Evolutionary conservation across 164 flowering plant genomes (phyloP).

Genomic region (Santalum album): DNA sequence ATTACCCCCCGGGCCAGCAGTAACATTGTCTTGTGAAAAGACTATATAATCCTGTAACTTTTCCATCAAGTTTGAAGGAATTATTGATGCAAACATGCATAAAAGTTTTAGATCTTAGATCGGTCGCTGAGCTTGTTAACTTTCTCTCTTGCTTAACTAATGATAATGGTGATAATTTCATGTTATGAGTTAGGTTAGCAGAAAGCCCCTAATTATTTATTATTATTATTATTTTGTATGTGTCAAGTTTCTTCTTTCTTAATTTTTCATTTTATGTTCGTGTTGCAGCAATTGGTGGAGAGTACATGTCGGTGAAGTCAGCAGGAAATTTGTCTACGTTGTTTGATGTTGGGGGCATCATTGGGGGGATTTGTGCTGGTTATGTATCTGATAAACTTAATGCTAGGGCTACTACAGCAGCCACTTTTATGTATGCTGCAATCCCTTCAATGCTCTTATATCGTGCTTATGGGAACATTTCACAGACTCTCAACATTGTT

Average conservation of each 20-base stretch:
- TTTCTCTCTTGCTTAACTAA: too few relatives aligned
- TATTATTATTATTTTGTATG: too few relatives aligned
- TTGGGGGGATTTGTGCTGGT: slow-evolving; percentile 88
- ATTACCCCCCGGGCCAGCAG: too few relatives aligned
- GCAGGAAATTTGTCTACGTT: slow-evolving; percentile 88
- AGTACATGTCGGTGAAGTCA: slow-evolving; percentile 68
- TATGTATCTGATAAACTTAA: slow-evolving; percentile 69
- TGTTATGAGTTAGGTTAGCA: too few relatives aligned
- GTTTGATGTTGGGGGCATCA: slow-evolving; percentile 88
- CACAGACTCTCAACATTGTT: slow-evolving; percentile 41
- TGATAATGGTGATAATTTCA: too few relatives aligned
- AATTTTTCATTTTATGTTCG: background rate
- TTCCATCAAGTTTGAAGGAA: too few relatives aligned
- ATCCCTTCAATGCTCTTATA: slow-evolving; percentile 66
- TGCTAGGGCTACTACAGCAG: slow-evolving; percentile 85
- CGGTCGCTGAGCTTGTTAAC: too few relatives aligned
- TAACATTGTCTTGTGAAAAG: too few relatives aligned
- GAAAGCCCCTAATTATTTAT: too few relatives aligned
- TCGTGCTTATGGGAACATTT: slow-evolving; percentile 48
- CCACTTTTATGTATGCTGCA: slow-evolving; percentile 63
- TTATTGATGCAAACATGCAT: too few relatives aligned
- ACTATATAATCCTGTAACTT: too few relatives aligned
- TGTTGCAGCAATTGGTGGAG: slow-evolving; percentile 74
- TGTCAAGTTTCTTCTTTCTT: slow-evolving; percentile 1
- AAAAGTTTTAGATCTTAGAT: too few relatives aligned